A percentile compares a stretch with the other conserved stretches of the same genome.
These are phyloP conservation scores for Cyberlindnera xylosilytica DNA, from an alignment of 805 yeast species.

Conservation along the genomic window DNA sequence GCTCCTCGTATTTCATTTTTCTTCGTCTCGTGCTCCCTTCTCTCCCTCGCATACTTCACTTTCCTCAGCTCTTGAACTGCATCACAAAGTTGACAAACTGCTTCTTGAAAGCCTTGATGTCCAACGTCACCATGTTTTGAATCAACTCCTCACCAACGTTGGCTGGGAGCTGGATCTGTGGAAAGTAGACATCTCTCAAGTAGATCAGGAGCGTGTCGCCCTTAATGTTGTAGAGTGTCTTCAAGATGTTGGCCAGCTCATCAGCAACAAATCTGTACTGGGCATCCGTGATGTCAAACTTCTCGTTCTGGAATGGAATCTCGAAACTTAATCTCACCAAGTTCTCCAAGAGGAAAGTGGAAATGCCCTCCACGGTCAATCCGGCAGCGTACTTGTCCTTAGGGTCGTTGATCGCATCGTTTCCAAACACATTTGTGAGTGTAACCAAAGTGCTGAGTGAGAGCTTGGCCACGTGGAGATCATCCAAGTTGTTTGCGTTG, in stretches of 20 bases:
- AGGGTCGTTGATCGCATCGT: conserved; percentile 61
- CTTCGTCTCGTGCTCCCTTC: neutral
- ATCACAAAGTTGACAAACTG: conserved; percentile 51
- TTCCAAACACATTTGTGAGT: conserved; percentile 61
- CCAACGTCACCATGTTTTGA: conserved; percentile 49
- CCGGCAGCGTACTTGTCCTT: conserved; percentile 50
- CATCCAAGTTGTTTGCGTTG: conserved; percentile 60
- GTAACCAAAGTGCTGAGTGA: conserved; percentile 68
- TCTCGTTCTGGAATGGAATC: conserved; percentile 69
- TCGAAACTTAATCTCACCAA: conserved; percentile 69
- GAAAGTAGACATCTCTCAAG: conserved; percentile 47
- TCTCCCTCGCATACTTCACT: too few species aligned
- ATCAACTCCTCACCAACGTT: conserved; percentile 61
- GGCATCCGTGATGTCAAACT: conserved; percentile 72
- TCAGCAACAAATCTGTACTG: conserved; percentile 69
- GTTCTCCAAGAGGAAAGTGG: conserved; percentile 65
- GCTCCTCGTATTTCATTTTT: neutral
- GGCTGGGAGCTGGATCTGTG: conserved; percentile 54
- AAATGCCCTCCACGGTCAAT: conserved; percentile 62
- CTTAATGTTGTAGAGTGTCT: conserved; percentile 51
- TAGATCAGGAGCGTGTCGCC: conserved; percentile 48
- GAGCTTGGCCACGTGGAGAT: conserved; percentile 61
- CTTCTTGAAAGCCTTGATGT: conserved; percentile 66
- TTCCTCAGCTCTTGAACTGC: conserved; percentile 26
- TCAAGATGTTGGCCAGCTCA: conserved; percentile 71